phyloP scores from a whole-genome alignment of 2,329 filamentous ascomycete species.

The Helotiales sp. region DNA sequence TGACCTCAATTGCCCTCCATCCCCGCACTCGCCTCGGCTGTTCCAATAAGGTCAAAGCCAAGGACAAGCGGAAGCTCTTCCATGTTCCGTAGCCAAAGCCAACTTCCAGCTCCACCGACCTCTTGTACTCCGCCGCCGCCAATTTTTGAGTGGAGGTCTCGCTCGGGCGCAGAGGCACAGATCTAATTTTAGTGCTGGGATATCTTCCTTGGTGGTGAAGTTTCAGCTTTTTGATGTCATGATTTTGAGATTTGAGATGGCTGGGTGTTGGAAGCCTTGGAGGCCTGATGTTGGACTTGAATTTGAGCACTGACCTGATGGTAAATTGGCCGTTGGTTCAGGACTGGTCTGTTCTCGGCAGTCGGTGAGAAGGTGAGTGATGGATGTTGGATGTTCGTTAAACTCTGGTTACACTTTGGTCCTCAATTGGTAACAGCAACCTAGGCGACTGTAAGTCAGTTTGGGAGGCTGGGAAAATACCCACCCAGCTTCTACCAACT shows the following conservation, averaged over 20 bases:
- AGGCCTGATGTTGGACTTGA: too few species aligned
- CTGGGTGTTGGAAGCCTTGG: background rate
- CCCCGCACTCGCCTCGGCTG: constrained; percentile 3
- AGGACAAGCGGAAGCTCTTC: constrained; percentile 5
- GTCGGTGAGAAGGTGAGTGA: background rate
- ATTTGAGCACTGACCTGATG: too few species aligned
- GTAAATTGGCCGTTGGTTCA: too few species aligned
- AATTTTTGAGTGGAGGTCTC: background rate
- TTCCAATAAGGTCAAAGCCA: background rate
- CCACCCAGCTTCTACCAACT: too few species aligned
- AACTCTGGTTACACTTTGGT: too few species aligned
- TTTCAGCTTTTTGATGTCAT: constrained; percentile 6
- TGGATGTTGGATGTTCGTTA: background rate
- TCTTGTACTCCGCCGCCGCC: background rate
- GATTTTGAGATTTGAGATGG: background rate
- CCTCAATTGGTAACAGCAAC: too few species aligned
- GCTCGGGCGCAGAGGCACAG: background rate
- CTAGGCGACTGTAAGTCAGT: too few species aligned
- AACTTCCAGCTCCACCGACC: background rate
- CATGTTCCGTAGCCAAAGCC: background rate
- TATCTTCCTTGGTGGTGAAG: background rate
- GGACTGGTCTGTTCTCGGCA: background rate
- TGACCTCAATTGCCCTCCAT: background rate
- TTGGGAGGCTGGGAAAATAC: too few species aligned
- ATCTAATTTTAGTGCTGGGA: background rate